These are phyloP conservation scores for Podaxis rugospora DNA, from an alignment of 768 basidiomycete species.

Conservation along the genomic window DNA sequence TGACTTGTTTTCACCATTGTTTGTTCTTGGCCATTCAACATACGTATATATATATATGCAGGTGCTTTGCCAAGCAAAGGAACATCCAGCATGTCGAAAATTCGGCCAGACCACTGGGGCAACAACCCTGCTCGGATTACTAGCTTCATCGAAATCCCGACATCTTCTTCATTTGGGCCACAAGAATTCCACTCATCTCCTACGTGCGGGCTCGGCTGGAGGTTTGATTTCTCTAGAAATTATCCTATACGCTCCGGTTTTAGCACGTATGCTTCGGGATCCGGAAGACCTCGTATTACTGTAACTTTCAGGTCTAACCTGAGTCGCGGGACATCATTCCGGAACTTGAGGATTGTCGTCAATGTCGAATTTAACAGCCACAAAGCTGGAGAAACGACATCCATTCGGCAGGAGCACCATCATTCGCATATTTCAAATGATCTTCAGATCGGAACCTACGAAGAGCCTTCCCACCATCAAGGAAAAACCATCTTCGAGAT, in stretches of 20 bases:
- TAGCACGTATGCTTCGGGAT: neutral
- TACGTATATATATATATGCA: too few relatives aligned
- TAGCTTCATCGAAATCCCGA: neutral
- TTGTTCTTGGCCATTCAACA: too few relatives aligned
- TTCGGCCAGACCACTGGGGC: conserved; percentile 1
- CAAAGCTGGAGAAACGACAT: neutral
- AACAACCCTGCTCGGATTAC: neutral
- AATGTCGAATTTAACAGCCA: neutral
- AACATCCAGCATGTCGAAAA: conserved; percentile 13
- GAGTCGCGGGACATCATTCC: neutral
- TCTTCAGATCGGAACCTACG: neutral
- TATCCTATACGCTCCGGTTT: neutral
- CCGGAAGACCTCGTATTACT: neutral
- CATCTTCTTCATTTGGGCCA: neutral
- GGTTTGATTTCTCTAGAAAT: neutral
- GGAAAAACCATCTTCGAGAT: neutral
- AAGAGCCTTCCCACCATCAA: neutral
- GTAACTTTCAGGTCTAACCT: neutral
- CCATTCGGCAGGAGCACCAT: neutral
- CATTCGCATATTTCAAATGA: neutral
- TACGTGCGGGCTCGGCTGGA: neutral
- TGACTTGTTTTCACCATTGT: too few relatives aligned
- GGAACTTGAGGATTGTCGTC: neutral
- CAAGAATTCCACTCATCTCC: neutral
- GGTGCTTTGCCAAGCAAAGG: neutral